Evolutionary conservation across 208 protist genomes (phyloP).

Genomic region (Acanthamoeba royreba): DNA sequence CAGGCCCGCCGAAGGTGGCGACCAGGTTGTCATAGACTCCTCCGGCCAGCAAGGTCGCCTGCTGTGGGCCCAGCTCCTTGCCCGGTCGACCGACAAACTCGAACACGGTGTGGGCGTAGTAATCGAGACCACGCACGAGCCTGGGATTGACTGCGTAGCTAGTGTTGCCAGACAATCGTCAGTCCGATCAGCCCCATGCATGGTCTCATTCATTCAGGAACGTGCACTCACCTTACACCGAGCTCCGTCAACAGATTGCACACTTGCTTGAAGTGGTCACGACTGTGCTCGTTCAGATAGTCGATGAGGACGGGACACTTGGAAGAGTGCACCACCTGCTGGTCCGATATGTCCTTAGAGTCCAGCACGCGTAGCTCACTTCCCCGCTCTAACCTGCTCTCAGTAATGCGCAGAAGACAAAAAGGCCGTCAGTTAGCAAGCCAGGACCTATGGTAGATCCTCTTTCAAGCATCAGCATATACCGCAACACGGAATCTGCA

Average conservation of each 20-base stretch:
- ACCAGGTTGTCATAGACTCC: constrained; percentile 28
- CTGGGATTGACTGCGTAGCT: constrained; percentile 55
- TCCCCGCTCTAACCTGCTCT: constrained; percentile 38
- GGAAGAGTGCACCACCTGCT: not conserved
- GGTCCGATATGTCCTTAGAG: constrained; percentile 63
- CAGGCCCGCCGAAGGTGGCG: not conserved
- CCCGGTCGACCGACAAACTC: constrained; percentile 43
- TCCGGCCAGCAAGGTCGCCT: not conserved
- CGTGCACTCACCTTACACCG: not conserved
- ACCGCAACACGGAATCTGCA: not conserved
- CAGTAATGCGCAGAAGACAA: not conserved
- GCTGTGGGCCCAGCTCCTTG: not conserved
- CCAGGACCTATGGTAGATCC: too few species aligned
- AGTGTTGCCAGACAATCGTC: not conserved
- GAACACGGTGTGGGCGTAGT: constrained; percentile 76
- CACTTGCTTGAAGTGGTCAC: constrained; percentile 44
- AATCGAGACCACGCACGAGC: constrained; percentile 71
- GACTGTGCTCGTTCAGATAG: constrained; percentile 34
- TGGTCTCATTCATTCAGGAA: not conserved
- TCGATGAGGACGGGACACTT: constrained; percentile 51
- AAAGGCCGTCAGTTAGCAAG: not conserved
- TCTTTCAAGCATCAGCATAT: not conserved
- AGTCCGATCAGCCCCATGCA: not conserved
- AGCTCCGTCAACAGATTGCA: constrained; percentile 35
- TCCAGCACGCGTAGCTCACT: constrained; percentile 67